Conservation (phyloP, 2,329 filamentous ascomycete species). For the Teratosphaeria viscida region DNA sequence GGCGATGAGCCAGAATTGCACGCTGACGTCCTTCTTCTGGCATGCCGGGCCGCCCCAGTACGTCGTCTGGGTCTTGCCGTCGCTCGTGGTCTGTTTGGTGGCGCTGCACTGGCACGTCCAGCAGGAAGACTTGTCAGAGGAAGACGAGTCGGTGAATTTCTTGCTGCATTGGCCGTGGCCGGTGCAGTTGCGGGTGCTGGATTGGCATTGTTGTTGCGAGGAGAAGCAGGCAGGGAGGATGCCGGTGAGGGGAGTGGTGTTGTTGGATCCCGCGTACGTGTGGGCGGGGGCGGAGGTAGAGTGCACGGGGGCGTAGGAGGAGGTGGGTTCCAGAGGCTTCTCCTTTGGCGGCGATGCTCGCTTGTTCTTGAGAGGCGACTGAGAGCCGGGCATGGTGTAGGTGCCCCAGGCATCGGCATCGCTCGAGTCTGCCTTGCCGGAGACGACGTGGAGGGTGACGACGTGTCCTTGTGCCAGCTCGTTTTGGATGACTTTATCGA, state of each 20-base stretch:
- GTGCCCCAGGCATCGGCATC: constrained; percentile 21
- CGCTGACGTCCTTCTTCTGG: constrained; percentile 83
- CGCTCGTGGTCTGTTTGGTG: constrained; percentile 41
- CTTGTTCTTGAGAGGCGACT: constrained; percentile 15
- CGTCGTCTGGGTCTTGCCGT: constrained; percentile 49
- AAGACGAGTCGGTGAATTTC: constrained; percentile 46
- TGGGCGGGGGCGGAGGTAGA: constrained; percentile 20
- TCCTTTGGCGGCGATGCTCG: constrained; percentile 12
- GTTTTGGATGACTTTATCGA: constrained; percentile 6
- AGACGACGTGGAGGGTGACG: constrained; percentile 14
- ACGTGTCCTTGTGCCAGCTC: constrained; percentile 5
- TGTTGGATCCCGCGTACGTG: constrained; percentile 23
- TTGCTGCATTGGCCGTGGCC: constrained; percentile 68
- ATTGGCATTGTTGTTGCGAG: constrained; percentile 56
- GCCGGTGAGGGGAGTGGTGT: constrained; percentile 32
- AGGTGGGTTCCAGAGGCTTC: constrained; percentile 8
- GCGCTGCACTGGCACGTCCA: constrained; percentile 68
- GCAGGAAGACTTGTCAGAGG: constrained; percentile 45
- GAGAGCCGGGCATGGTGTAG: constrained; percentile 18
- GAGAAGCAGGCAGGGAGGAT: constrained; percentile 66
- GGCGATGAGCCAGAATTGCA: constrained; percentile 77
- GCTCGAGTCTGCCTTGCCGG: constrained; percentile 3
- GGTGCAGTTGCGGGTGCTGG: constrained; percentile 67
- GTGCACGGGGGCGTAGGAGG: constrained; percentile 14
- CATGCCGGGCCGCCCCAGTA: constrained; percentile 80